Percentiles rank a stretch among this genome's conserved stretches.
These are phyloP conservation scores for Pseudonitzschia multistriata DNA, from an alignment of 108 stramenopile genomes.

Conservation along the genomic window DNA sequence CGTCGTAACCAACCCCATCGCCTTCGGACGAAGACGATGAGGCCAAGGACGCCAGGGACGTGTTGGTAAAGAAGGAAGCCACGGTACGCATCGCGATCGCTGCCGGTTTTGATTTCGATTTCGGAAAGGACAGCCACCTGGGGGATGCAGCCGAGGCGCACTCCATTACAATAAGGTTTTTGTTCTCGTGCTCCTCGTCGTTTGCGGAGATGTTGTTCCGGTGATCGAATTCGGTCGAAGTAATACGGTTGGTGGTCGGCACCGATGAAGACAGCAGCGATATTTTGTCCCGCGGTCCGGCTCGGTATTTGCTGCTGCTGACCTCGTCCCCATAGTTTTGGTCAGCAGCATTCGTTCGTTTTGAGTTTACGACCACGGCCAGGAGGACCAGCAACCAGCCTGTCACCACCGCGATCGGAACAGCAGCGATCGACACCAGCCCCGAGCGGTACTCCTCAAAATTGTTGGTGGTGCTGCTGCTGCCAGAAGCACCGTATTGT, in stretches of 20 bases:
- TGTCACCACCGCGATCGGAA: background rate
- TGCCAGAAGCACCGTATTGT: no score
- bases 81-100: no score
- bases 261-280: no score
- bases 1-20: background rate
- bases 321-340: no score
- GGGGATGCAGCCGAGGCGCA: background rate
- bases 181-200: background rate
- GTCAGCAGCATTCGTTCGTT: no score
- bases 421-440: background rate
- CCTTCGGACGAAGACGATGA: no score
- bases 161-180: background rate
- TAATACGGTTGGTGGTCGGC: no score
- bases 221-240: no score
- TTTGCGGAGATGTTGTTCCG: background rate
- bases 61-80: background rate
- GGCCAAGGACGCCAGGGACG: background rate
- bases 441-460: background rate
- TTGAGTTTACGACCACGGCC: background rate
- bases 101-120: no score
- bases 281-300: no score
- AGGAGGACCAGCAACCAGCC: background rate
- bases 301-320: no score
- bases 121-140: constrained; percentile 4
- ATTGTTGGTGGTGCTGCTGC: no score